Conservation (phyloP, 139 green algal genomes). For the Micractinium sp. region DNA sequence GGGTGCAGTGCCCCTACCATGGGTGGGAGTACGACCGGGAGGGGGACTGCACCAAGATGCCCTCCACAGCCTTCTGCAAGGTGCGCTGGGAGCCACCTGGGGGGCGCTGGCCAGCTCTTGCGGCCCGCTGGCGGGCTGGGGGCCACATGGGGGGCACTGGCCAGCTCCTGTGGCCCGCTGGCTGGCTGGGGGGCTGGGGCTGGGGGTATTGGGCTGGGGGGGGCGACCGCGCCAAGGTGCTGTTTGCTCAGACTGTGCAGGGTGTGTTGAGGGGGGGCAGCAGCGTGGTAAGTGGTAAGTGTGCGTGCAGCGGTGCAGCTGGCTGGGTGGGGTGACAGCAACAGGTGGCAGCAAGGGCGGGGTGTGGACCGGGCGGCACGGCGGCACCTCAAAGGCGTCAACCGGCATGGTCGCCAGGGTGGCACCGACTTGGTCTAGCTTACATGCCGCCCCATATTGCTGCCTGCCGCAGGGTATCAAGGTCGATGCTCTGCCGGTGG, state of each 20-base stretch:
- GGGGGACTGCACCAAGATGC: conserved; percentile 94
- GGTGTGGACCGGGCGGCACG: no score
- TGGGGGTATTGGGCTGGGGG: neutral
- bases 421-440: no score
- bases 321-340: no score
- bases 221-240: no score
- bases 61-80: conserved; percentile 78
- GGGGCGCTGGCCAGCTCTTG: neutral
- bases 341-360: no score
- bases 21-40: conserved; percentile 86
- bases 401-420: no score
- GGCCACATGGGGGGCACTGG: neutral
- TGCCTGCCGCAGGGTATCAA: conserved; percentile 56
- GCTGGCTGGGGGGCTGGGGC: neutral
- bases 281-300: no score
- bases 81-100: neutral
- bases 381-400: no score
- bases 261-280: no score
- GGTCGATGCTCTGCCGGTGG: conserved; percentile 77
- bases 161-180: neutral
- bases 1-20: conserved; percentile 92
- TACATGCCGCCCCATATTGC: neutral
- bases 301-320: no score
- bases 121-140: neutral
- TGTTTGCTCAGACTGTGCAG: no score